Evolutionary conservation across 164 flowering plant species (phyloP), one percentile per base, ranked within the genome.

Genomic region (Kalanchoe fedtschenkoi): DNA sequence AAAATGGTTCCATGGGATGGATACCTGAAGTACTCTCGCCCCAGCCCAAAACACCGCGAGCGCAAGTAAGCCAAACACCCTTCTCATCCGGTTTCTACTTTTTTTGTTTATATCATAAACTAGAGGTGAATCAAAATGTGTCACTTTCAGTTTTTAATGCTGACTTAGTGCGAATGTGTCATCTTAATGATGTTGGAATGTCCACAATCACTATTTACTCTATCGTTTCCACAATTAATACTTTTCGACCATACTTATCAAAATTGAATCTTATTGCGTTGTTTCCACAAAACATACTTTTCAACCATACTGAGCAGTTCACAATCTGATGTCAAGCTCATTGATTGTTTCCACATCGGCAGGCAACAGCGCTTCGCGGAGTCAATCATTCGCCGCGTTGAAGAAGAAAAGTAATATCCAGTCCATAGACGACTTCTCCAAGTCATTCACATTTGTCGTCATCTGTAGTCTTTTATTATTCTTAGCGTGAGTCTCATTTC

Each of bases 1-100:
- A 88, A 83, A 66, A 93, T 71, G 83, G 99, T 93, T 64, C 97
- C 97, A 33, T 93, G 97, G 99, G 97, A 93, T 80, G 97, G 99
- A 66, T 93, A 90, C 68, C 70, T 88, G 75, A 90, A 90, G 76
- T 83, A 88, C 61, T 85, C 96, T 35, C 88, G 97, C 30, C 99
- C 99, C 51, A 84, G 95, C 74, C 96, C 99, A 17, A 90, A 85
- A 71, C 95, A 75, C 58, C 79, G 80, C 24, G 96, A 88, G 69
- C 76, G 61, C 32, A 93, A 88, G 97, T 88, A 83, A 78, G 88
- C 62, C 34, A 54, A 35, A 42, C 51, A 42, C 19, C 22, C 63
- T 9, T 30, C 16, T 46, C 9, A 44, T 22, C 55, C 21, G 21
- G 24, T 22, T 14, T 14, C 60, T 10, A 15, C 21, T 34, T 29